Evolutionary conservation across 495 filamentous ascomycete species (phyloP), one percentile per base, ranked within the genome.

Genomic region (Aspergillus bridgeri): DNA sequence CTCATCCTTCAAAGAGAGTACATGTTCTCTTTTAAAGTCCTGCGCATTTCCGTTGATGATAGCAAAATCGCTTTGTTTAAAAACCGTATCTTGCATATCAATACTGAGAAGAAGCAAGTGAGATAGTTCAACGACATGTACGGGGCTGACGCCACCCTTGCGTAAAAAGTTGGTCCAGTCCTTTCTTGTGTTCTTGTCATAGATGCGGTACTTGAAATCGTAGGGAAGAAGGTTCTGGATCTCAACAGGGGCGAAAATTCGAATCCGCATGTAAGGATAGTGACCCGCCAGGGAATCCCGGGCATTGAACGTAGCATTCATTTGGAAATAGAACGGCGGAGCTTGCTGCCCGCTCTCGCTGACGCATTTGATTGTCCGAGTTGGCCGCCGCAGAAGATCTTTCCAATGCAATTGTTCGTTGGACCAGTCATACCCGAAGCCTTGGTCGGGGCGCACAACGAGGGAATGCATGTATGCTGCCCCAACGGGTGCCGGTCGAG

Each of bases 141-240:
- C 92, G 1, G 94, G 94, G 69, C 94, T 98, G 48, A 96, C 87
- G 20, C 94, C 94, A 9, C 94, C 94, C 71, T 96, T 98, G 52
- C 94, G 82, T 20, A 98, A 72, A 77, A 98, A 98, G 67, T 98
- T 98, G 0, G 92, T 93, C 94, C 95, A 98, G 70, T 98, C 93
- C 68, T 95, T 94, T 76, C 89, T 92, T 0, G 91, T 97, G 69
- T 95, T 94, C 77, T 92, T 96, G 75, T 98, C 94, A 66, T 97
- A 97, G 21, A 98, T 97, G 53, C 92, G 84, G 69, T 98, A 98
- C 70, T 98, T 98, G 87, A 98, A 98, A 74, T 98, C 95, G 65
- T 89, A 97, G 0, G 94, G 94, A 23, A 98, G 79, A 23, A 98
- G 78, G 65, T 98, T 98, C 67, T 98, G 92, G 13, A 98, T 79